Conservation (phyloP, 2,329 filamentous ascomycete genomes). For the Xylogone sp. region DNA sequence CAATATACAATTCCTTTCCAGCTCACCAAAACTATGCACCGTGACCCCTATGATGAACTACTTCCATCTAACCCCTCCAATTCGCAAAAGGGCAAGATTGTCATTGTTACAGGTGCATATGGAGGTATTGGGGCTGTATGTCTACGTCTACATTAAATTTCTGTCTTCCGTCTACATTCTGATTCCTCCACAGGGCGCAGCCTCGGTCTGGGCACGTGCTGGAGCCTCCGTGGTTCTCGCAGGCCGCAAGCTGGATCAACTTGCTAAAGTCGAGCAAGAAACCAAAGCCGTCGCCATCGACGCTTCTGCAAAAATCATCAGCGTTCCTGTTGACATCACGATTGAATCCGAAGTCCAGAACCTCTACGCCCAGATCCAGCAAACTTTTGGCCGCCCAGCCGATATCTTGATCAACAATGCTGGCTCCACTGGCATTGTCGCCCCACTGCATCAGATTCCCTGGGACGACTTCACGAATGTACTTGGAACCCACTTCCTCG, state of each 20-base stretch:
- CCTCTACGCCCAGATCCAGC: slow-evolving; percentile 12
- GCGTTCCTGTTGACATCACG: slow-evolving; percentile 13
- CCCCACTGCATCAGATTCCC: no score
- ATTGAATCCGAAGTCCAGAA: slow-evolving; percentile 13
- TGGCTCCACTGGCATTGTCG: no score
- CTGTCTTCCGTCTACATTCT: no score
- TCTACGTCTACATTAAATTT: no score
- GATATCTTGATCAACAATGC: slow-evolving; percentile 42
- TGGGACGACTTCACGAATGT: no score
- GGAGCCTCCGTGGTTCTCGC: slow-evolving; percentile 26
- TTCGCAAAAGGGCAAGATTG: slow-evolving; percentile 19
- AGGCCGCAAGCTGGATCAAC: slow-evolving; percentile 17
- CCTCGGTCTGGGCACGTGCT: slow-evolving; percentile 24
- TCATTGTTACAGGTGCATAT: slow-evolving; percentile 22
- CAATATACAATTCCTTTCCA: slow-evolving; percentile 17
- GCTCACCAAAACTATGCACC: slow-evolving; percentile 19
- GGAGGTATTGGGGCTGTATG: slow-evolving; percentile 27
- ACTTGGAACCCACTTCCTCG: no score
- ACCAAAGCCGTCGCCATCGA: slow-evolving; percentile 7
- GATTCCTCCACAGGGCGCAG: no score
- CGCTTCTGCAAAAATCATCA: slow-evolving; percentile 9
- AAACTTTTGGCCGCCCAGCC: slow-evolving; percentile 14
- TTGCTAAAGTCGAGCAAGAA: slow-evolving; percentile 9
- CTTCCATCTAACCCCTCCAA: slow-evolving; percentile 16
- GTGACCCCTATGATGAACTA: slow-evolving; percentile 22